Conservation (phyloP, 139 green algal species). For the Picochlorum sp. region DNA sequence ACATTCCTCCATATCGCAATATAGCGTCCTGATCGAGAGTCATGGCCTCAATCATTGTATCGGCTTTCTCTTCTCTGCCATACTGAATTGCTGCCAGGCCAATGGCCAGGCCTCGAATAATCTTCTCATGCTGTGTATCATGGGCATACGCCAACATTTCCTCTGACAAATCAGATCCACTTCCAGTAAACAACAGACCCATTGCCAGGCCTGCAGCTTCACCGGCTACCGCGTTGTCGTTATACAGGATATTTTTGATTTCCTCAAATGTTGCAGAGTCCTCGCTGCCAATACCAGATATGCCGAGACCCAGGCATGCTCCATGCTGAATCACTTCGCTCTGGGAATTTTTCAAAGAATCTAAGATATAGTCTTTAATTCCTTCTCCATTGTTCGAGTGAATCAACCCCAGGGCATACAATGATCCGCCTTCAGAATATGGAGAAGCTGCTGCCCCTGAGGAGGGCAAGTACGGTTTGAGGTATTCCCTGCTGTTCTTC, state of each 20-base stretch:
- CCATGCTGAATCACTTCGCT: slow-evolving; percentile 92
- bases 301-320: slow-evolving; percentile 89
- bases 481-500: slow-evolving; percentile 57
- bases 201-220: slow-evolving; percentile 80
- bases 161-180: slow-evolving; percentile 52
- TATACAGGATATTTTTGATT: slow-evolving; percentile 87
- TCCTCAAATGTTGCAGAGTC: slow-evolving; percentile 89
- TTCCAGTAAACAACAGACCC: slow-evolving; percentile 83
- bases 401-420: slow-evolving; percentile 97
- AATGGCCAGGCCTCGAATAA: slow-evolving; percentile 65
- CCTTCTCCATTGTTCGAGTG: slow-evolving; percentile 81
- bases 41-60: slow-evolving; percentile 85
- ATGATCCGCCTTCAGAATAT: slow-evolving; percentile 81
- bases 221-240: slow-evolving; percentile 60
- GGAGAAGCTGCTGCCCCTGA: slow-evolving; percentile 42
- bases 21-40: slow-evolving; percentile 37
- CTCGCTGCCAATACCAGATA: slow-evolving; percentile 77
- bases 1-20: slow-evolving; percentile 88
- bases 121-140: slow-evolving; percentile 77
- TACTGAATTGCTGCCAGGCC: slow-evolving; percentile 87
- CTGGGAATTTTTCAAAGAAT: slow-evolving; percentile 65
- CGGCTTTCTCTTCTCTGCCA: slow-evolving; percentile 85
- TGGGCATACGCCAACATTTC: slow-evolving; percentile 96
- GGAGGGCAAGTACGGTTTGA: slow-evolving; percentile 90
- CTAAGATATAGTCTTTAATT: slow-evolving; percentile 75